Evolutionary conservation across 2,329 filamentous ascomycete species (phyloP).

Genomic region (Colletotrichum salicis): DNA sequence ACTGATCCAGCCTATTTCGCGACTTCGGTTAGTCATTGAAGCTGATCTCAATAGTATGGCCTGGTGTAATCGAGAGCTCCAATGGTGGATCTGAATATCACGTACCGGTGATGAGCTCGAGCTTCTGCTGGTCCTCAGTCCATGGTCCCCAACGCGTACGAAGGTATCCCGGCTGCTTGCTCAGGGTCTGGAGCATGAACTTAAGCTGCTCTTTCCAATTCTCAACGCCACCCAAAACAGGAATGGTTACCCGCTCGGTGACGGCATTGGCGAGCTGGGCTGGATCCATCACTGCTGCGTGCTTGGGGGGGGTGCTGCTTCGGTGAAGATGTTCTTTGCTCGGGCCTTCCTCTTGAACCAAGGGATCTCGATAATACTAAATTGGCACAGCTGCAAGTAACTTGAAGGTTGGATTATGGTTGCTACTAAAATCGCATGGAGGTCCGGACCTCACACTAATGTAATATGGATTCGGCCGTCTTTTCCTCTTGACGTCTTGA

Average conservation of each 20-base stretch:
- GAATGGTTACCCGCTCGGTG: conserved; percentile 38
- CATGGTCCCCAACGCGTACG: conserved; percentile 44
- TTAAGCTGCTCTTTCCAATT: conserved; percentile 43
- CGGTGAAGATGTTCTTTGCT: background rate
- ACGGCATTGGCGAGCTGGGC: conserved; percentile 34
- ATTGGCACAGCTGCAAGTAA: background rate
- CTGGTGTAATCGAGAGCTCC: background rate
- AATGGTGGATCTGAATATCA: background rate
- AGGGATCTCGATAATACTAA: background rate
- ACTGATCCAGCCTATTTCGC: conserved; percentile 39
- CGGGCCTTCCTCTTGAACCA: background rate
- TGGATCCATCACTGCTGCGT: conserved; percentile 25
- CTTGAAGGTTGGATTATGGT: conserved; percentile 3
- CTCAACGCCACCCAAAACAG: conserved; percentile 40
- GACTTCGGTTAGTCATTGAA: background rate
- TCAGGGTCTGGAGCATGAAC: conserved; percentile 41
- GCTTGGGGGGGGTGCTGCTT: background rate
- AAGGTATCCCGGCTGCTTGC: conserved; percentile 41
- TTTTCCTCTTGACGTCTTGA: background rate
- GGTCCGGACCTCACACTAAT: background rate
- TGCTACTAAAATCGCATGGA: conserved; percentile 3
- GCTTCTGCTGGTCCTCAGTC: conserved; percentile 40
- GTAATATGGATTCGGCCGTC: background rate
- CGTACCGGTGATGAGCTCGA: conserved; percentile 43
- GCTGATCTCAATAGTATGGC: background rate